Percentiles rank a stretch among this genome's conserved stretches.
These are phyloP conservation scores for Syncephalastrum contaminatum DNA, from an alignment of 371 early-diverging fungal genomes.

Conservation along the genomic window DNA sequence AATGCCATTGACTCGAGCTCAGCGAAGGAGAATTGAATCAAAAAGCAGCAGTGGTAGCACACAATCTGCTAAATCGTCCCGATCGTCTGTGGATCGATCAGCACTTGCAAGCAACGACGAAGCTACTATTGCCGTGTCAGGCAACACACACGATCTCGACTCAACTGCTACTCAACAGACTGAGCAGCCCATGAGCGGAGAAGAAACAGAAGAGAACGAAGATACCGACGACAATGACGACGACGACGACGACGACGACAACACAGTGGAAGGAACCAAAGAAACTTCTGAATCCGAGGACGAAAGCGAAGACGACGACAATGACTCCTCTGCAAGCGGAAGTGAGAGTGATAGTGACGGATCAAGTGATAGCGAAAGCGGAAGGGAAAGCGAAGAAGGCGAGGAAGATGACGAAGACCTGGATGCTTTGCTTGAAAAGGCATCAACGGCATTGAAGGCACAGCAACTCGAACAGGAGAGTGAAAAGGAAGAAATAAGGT, in stretches of 20 bases:
- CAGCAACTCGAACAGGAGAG: slow-evolving; percentile 24
- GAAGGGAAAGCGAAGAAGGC: slow-evolving; percentile 9
- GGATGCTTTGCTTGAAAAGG: slow-evolving; percentile 46
- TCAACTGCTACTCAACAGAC: too few relatives aligned
- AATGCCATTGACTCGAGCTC: slow-evolving; percentile 5
- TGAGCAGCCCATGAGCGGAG: not conserved
- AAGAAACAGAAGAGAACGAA: not conserved
- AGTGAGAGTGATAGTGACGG: slow-evolving; percentile 2
- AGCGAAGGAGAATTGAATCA: not conserved
- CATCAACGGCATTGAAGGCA: slow-evolving; percentile 36
- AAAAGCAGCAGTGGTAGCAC: too few relatives aligned
- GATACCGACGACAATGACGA: not conserved
- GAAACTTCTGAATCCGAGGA: slow-evolving; percentile 7
- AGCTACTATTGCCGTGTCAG: too few relatives aligned
- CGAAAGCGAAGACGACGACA: slow-evolving; percentile 5
- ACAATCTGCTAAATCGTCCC: too few relatives aligned
- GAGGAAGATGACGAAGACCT: slow-evolving; percentile 44
- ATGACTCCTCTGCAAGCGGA: slow-evolving; percentile 3
- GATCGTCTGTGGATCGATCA: too few relatives aligned
- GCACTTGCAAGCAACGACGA: too few relatives aligned
- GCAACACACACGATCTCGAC: too few relatives aligned
- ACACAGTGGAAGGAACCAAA: not conserved
- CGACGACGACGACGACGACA: not conserved
- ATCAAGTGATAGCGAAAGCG: slow-evolving; percentile 1
- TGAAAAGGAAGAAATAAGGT: slow-evolving; percentile 19